Evolutionary conservation across 1,284 basidiomycete species (phyloP).

Genomic region (Gymnopus androsaceus): DNA sequence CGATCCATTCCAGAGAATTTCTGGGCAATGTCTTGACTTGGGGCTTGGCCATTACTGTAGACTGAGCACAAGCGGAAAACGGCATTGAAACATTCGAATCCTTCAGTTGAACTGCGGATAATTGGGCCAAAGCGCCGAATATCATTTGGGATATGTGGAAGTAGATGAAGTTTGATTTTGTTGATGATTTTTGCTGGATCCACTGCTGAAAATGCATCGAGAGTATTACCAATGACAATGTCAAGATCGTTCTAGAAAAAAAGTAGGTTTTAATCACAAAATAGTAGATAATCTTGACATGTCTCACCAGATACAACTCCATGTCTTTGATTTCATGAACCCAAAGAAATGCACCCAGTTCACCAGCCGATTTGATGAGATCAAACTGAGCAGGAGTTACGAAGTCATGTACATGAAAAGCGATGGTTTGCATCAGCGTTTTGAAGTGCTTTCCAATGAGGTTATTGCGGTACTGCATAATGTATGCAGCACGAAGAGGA

Average conservation of each 20-base stretch:
- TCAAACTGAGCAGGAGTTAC: constrained; percentile 21
- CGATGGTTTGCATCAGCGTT: constrained; percentile 33
- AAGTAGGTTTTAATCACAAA: constrained; percentile 3
- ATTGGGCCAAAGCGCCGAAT: constrained; percentile 37
- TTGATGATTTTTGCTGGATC: constrained; percentile 34
- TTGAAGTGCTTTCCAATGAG: constrained; percentile 47
- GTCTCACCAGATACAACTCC: constrained; percentile 35
- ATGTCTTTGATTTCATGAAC: constrained; percentile 35
- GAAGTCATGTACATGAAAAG: constrained; percentile 37
- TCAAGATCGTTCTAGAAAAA: constrained; percentile 37
- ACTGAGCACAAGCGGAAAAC: constrained; percentile 38
- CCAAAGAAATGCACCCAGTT: constrained; percentile 34
- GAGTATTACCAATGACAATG: constrained; percentile 32
- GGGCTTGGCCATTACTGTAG: constrained; percentile 37
- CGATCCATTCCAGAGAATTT: constrained; percentile 33
- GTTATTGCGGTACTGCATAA: constrained; percentile 39
- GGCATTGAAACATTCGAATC: constrained; percentile 38
- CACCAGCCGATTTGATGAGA: constrained; percentile 32
- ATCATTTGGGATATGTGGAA: constrained; percentile 35
- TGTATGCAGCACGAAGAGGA: constrained; percentile 35
- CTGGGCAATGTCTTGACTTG: constrained; percentile 38
- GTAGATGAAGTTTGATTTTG: constrained; percentile 40
- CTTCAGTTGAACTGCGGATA: constrained; percentile 34
- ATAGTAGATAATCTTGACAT: constrained; percentile 16
- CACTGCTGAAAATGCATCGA: constrained; percentile 30